Percentiles rank a stretch among this genome's conserved stretches.
Conservation (phyloP, 306 rosid genomes). For the Pachyrhizus erosus region DNA sequence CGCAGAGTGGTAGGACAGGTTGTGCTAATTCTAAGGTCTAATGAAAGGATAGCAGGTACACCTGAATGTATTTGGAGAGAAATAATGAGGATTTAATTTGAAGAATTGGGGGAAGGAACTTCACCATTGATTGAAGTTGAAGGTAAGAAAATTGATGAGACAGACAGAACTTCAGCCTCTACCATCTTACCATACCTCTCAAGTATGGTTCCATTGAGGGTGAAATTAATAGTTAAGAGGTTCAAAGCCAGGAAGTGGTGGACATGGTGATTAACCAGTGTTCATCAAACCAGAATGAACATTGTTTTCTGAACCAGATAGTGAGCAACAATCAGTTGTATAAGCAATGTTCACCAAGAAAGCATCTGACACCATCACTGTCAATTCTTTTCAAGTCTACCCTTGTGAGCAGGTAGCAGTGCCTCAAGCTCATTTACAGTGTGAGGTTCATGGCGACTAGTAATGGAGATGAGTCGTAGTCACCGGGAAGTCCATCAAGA, state of each 20-base stretch:
- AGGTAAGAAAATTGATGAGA: not conserved
- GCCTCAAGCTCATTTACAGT: not conserved
- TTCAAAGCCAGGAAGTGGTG: not conserved
- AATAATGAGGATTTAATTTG: not conserved
- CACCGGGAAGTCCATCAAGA: not conserved
- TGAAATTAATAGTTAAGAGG: not conserved
- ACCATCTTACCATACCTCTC: not conserved
- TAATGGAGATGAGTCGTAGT: not conserved
- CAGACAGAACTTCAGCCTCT: not conserved
- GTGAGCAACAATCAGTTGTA: too few relatives aligned
- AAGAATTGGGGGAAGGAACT: not conserved
- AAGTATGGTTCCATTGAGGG: not conserved
- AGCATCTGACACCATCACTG: not conserved
- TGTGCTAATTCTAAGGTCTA: not conserved
- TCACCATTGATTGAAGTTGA: not conserved
- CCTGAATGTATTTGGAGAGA: not conserved
- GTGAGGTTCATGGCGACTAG: not conserved
- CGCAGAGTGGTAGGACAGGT: not conserved
- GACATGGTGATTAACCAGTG: too few relatives aligned
- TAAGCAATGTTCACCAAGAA: not conserved
- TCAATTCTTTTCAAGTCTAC: not conserved
- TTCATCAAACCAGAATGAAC: too few relatives aligned
- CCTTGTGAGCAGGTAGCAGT: not conserved
- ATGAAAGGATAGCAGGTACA: not conserved
- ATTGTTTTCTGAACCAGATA: too few relatives aligned